phyloP scores from a whole-genome alignment of 2,329 filamentous ascomycete species.

The Dactylellina leptospora region DNA sequence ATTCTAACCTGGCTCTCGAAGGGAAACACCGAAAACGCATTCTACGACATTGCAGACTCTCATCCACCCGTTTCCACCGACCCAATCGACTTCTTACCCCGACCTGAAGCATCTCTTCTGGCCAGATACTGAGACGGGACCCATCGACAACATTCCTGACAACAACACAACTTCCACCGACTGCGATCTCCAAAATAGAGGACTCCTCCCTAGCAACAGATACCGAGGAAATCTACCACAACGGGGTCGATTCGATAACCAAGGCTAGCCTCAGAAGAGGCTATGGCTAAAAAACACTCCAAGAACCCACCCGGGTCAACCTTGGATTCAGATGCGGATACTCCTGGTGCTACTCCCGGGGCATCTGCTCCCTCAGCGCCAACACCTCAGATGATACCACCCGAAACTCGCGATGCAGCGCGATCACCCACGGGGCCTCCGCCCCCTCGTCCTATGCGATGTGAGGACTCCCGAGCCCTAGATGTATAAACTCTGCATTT shows the following conservation, averaged over 20 bases:
- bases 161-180: slow-evolving; percentile 36
- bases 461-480: slow-evolving; percentile 11
- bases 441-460: slow-evolving; percentile 43
- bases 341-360: slow-evolving; percentile 2
- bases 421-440: slow-evolving; percentile 16
- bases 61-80: neutral
- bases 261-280: slow-evolving; percentile 39
- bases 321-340: slow-evolving; percentile 33
- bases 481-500: neutral
- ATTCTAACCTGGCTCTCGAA: slow-evolving; percentile 24
- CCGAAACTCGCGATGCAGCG: slow-evolving; percentile 32
- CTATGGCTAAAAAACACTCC: slow-evolving; percentile 46
- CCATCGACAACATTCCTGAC: neutral
- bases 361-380: slow-evolving; percentile 13
- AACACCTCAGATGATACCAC: slow-evolving; percentile 29
- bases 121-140: neutral
- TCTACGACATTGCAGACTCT: neutral
- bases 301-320: slow-evolving; percentile 29
- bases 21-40: neutral
- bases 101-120: neutral
- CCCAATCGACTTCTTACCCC: neutral
- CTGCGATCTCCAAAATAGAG: neutral
- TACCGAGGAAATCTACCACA: slow-evolving; percentile 15
- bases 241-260: slow-evolving; percentile 43
- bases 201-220: neutral